Percentiles rank a stretch among this genome's conserved stretches.
These are phyloP conservation scores for Vaccinium myrtillus DNA, from an alignment of 148 eudicot genomes.

Conservation along the genomic window DNA sequence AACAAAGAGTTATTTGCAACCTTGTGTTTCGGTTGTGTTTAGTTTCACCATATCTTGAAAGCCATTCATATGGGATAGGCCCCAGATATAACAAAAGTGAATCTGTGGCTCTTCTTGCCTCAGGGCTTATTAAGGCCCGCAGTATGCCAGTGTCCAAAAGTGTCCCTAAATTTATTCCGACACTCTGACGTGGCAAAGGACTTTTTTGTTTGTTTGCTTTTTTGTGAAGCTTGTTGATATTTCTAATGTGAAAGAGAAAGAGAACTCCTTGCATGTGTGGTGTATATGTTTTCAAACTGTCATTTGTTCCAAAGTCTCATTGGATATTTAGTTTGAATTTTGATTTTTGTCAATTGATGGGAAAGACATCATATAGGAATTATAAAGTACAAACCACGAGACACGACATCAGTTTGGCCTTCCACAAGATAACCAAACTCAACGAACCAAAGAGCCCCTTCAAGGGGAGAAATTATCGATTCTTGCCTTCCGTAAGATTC, in stretches of 20 bases:
- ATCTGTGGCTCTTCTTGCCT: neutral
- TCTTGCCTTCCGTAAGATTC: no score
- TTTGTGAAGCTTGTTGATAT: neutral
- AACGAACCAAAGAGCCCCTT: no score
- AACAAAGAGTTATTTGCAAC: neutral
- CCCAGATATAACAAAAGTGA: neutral
- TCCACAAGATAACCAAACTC: no score
- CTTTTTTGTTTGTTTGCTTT: neutral
- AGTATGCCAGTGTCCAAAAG: neutral
- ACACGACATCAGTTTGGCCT: no score
- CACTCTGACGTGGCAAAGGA: neutral
- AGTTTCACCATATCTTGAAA: neutral
- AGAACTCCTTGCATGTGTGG: neutral
- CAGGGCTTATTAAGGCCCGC: neutral
- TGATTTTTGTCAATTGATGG: no score
- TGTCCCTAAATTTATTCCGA: neutral
- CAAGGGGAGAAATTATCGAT: no score
- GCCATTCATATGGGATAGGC: neutral
- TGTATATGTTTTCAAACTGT: neutral
- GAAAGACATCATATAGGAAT: no score
- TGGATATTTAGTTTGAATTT: neutral
- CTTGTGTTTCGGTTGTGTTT: neutral
- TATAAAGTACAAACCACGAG: no score
- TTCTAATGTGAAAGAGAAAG: neutral
- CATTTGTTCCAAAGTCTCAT: neutral